These are phyloP conservation scores for Phlyctochytrium bullatum DNA, from an alignment of 192 early-diverging fungal species.

Conservation along the genomic window DNA sequence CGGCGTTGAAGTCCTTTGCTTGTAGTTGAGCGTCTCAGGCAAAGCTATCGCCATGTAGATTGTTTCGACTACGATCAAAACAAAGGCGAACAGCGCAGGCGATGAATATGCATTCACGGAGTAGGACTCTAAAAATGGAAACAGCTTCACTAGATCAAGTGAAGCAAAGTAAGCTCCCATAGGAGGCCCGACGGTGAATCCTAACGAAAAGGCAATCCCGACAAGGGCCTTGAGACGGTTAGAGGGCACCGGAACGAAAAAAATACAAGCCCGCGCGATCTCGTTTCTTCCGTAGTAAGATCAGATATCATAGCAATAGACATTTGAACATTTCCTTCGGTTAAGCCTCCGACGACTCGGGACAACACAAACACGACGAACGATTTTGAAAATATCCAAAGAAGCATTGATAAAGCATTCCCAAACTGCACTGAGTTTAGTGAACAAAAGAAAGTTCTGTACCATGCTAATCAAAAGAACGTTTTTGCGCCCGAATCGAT, in stretches of 20 bases:
- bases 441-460: not conserved
- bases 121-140: slow-evolving; percentile 33
- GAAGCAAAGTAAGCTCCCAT: slow-evolving; percentile 65
- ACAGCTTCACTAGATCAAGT: slow-evolving; percentile 40
- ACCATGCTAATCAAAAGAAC: slow-evolving; percentile 85
- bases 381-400: slow-evolving; percentile 87
- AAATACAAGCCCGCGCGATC: slow-evolving; percentile 75
- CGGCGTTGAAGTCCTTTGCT: slow-evolving; percentile 9
- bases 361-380: slow-evolving; percentile 84
- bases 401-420: slow-evolving; percentile 79
- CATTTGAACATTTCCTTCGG: slow-evolving; percentile 97
- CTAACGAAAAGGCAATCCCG: slow-evolving; percentile 94
- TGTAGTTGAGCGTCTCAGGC: slow-evolving; percentile 70
- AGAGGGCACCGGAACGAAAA: not conserved
- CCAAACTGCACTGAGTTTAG: slow-evolving; percentile 56
- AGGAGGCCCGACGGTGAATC: slow-evolving; percentile 93
- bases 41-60: slow-evolving; percentile 69
- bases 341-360: slow-evolving; percentile 86
- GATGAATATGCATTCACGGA: slow-evolving; percentile 76
- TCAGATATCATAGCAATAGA: slow-evolving; percentile 95
- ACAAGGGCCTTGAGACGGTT: slow-evolving; percentile 70
- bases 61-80: slow-evolving; percentile 77
- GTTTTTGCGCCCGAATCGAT: slow-evolving; percentile 74
- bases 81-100: slow-evolving; percentile 84
- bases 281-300: slow-evolving; percentile 71